Evolutionary conservation across 2,329 filamentous ascomycete genomes (phyloP), one percentile per base, ranked within the genome.

Genomic region (Alternaria conjuncta): DNA sequence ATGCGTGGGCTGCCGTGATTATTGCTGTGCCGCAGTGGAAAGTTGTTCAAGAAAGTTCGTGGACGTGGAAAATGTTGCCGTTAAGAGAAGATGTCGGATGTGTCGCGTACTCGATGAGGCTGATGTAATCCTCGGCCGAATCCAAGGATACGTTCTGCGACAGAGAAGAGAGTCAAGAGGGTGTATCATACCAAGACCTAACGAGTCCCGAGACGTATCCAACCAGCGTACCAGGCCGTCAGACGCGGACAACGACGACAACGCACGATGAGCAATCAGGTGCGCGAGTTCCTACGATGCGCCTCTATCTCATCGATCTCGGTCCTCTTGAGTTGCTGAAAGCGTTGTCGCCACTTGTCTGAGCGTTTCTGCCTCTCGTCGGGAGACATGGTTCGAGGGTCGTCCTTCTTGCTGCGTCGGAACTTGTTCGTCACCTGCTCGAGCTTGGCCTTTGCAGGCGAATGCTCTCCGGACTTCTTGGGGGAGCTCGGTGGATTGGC

Each of bases 361-460:
- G 75, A 71, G 45, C 77, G 78, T 53, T 67, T 70, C 50, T 65
- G 69, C 71, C 79, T 80, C 7, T 81, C 77, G 15, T 79, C 79
- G 3, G 74, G 73, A n/a, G 76, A 78, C 72, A 79, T 75, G 57
- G 64, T 72, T 13, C 75, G 72, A 32, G 72, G 63, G n/a, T 80
- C 77, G n/a, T 79, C 73, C 59, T 77, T 75, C 71, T 75, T 78
- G 55, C 74, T 77, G 30, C 80, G 81, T 43, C 70, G 65, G 60
- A 83, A 81, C 65, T 81, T 83, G 74, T 81, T 82, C 28, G 82
- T 82, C 32, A 84, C 79, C 45, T 81, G 78, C 71, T 83, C 82
- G 51, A 84, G 81, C 73, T 81, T 82, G 53, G 77, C 81, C 67
- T 84, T 83, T 55, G 83, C 78, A 18, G 82, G 83, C 8, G 82